Conservation (phyloP, 495 filamentous ascomycete species). For the Annulohypoxylon nitens region DNA sequence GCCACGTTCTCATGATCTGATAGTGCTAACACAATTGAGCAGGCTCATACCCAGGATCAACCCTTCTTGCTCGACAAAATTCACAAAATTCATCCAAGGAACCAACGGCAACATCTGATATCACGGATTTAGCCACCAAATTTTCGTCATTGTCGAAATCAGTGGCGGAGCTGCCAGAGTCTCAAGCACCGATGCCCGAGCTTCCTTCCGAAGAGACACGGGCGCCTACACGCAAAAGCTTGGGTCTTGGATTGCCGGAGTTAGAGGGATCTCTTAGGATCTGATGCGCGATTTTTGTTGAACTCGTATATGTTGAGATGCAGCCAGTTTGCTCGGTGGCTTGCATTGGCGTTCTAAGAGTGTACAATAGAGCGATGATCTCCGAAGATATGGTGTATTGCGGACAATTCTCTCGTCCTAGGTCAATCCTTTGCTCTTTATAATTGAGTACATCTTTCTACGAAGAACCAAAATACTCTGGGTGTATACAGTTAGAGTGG, state of each 20-base stretch:
- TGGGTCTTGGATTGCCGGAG: not conserved
- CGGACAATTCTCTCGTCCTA: not conserved
- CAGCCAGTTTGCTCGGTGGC: not conserved
- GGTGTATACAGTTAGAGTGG: not conserved
- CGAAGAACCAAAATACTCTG: not conserved
- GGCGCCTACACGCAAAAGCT: not conserved
- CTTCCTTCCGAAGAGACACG: conserved; percentile 1
- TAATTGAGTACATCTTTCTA: not conserved
- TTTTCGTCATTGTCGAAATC: not conserved
- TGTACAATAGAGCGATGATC: not conserved
- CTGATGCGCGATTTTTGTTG: not conserved
- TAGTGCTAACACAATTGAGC: not conserved
- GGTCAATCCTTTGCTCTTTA: not conserved
- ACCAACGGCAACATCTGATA: not conserved
- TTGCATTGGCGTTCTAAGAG: not conserved
- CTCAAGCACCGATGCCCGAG: not conserved
- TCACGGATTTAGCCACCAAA: not conserved
- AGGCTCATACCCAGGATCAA: not conserved
- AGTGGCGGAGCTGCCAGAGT: not conserved
- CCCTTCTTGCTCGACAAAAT: no score
- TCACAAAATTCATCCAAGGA: not conserved
- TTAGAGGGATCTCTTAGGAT: not conserved
- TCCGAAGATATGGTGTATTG: not conserved
- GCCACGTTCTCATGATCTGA: not conserved
- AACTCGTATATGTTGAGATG: not conserved